A percentile compares a stretch with the other conserved stretches of the same genome.
These are phyloP conservation scores for Ophiostoma montium DNA, from an alignment of 2,329 filamentous ascomycete genomes.

Conservation along the genomic window DNA sequence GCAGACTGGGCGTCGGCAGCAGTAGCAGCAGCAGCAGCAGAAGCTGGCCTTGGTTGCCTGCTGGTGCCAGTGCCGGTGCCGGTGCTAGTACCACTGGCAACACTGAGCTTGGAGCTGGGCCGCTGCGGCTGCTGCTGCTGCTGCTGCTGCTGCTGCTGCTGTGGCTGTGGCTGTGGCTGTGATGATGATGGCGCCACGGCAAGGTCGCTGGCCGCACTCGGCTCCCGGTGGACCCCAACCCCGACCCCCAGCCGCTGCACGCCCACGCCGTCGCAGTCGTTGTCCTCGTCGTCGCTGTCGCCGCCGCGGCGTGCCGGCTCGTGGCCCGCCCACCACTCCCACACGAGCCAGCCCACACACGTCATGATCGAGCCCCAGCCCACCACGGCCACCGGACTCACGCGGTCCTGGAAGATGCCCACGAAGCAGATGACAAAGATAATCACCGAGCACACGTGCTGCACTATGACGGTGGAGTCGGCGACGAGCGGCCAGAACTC, in stretches of 20 bases:
- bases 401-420: constrained; percentile 71
- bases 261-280: background rate
- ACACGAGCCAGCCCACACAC: constrained; percentile 75
- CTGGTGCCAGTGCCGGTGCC: background rate
- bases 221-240: background rate
- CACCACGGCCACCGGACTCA: constrained; percentile 83
- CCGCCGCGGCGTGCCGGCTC: constrained; percentile 12
- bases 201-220: background rate
- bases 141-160: background rate
- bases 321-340: constrained; percentile 79
- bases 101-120: background rate
- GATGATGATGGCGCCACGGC: background rate
- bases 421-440: constrained; percentile 93
- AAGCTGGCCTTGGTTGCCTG: background rate
- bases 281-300: constrained; percentile 3
- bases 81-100: background rate
- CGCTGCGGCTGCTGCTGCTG: background rate
- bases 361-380: constrained; percentile 73
- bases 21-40: background rate
- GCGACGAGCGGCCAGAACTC: constrained; percentile 96
- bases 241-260: too few species aligned
- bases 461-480: constrained; percentile 90
- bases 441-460: constrained; percentile 88
- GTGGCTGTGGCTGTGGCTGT: too few species aligned
- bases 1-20: background rate